Evolutionary conservation across 345 rosid genomes (phyloP).

Genomic region (Alliaria petiolata): DNA sequence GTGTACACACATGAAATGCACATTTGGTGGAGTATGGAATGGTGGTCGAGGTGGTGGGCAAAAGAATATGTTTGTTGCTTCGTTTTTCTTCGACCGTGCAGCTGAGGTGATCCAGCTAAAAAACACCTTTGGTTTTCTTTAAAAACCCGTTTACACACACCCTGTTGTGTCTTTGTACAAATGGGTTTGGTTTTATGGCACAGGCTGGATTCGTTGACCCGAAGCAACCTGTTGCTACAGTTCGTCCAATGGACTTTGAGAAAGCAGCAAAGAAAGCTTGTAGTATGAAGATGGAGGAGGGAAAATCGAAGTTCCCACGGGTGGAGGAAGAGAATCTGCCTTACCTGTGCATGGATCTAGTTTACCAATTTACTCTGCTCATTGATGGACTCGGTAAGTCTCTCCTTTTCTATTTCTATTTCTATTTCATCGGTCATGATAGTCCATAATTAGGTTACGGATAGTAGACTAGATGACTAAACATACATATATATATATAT

Average conservation of each 20-base stretch:
- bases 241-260: conserved; percentile 68
- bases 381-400: conserved; percentile 83
- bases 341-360: conserved; percentile 92
- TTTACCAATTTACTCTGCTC: conserved; percentile 77
- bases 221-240: conserved; percentile 64
- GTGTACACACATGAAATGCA: conserved; percentile 86
- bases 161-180: background rate
- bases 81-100: conserved; percentile 96
- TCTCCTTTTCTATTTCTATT: background rate
- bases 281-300: conserved; percentile 61
- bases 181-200: background rate
- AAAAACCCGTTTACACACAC: background rate
- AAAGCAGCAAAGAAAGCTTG: conserved; percentile 88
- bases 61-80: conserved; percentile 85
- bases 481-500: background rate
- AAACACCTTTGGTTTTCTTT: background rate
- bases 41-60: conserved; percentile 99
- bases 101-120: conserved; percentile 69
- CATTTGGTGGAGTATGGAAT: conserved; percentile 96
- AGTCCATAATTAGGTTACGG: background rate
- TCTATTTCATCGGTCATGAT: background rate
- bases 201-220: conserved; percentile 80
- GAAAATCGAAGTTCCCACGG: conserved; percentile 43
- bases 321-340: conserved; percentile 60
- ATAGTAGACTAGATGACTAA: background rate